These are phyloP conservation scores for Wickerhamomyces subpelliculosus DNA, from an alignment of 805 yeast genomes.

Conservation along the genomic window DNA sequence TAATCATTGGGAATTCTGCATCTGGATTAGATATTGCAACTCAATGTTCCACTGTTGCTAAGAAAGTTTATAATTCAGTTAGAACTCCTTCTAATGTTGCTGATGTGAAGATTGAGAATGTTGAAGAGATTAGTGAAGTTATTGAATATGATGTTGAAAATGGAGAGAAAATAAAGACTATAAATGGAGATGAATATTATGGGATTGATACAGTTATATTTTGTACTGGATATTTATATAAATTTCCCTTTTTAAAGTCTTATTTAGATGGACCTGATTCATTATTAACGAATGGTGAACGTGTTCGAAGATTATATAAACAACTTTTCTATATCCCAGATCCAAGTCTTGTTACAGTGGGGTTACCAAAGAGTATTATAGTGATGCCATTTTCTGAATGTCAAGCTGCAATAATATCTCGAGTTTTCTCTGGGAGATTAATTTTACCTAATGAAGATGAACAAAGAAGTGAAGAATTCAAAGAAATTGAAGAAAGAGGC, in stretches of 20 bases:
- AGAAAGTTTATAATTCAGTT: conserved; percentile 35
- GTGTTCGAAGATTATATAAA: conserved; percentile 44
- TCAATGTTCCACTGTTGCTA: conserved; percentile 38
- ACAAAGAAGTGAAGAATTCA: conserved; percentile 36
- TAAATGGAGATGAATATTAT: conserved; percentile 34
- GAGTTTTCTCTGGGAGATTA: conserved; percentile 48
- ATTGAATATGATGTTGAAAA: conserved; percentile 24
- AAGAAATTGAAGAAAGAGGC: neutral
- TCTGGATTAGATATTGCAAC: conserved; percentile 63
- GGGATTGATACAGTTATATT: conserved; percentile 51
- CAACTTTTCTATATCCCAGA: conserved; percentile 48
- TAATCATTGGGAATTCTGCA: conserved; percentile 62
- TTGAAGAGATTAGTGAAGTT: conserved; percentile 33
- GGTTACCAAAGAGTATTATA: conserved; percentile 46
- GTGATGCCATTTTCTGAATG: conserved; percentile 49
- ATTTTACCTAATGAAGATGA: conserved; percentile 36
- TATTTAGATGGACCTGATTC: neutral
- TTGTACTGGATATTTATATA: conserved; percentile 64
- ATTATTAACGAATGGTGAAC: conserved; percentile 35
- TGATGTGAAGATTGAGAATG: conserved; percentile 21
- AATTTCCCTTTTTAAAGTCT: conserved; percentile 46
- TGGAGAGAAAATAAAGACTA: conserved; percentile 28
- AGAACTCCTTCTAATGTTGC: conserved; percentile 34
- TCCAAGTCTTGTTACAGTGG: conserved; percentile 53
- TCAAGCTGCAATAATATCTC: conserved; percentile 53